phyloP scores from a whole-genome alignment of 2,329 filamentous ascomycete genomes.

The Sordariomycetes sp. region DNA sequence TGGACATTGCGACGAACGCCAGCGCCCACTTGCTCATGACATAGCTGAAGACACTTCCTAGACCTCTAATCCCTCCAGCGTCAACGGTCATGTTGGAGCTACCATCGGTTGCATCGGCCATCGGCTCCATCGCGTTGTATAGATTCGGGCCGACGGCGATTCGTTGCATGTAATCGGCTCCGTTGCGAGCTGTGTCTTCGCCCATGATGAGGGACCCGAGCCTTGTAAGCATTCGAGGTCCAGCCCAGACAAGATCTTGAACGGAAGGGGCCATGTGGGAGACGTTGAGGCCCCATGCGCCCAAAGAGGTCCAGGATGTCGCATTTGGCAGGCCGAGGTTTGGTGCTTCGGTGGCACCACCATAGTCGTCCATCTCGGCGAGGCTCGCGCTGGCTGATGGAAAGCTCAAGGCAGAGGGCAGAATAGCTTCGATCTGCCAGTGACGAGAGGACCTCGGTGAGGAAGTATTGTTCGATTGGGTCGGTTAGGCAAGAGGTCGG shows the following conservation, averaged over 20 bases:
- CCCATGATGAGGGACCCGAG: slow-evolving; percentile 55
- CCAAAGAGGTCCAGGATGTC: slow-evolving; percentile 18
- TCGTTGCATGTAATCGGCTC: slow-evolving; percentile 6
- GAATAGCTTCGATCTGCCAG: too few relatives aligned
- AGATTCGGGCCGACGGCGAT: slow-evolving; percentile 12
- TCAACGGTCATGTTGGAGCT: slow-evolving; percentile 50
- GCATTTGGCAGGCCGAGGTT: slow-evolving; percentile 24
- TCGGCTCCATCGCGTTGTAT: slow-evolving; percentile 19
- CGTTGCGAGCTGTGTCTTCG: slow-evolving; percentile 46
- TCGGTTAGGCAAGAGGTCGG: too few relatives aligned
- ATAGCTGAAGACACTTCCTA: slow-evolving; percentile 85
- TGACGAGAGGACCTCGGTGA: too few relatives aligned
- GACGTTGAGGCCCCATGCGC: slow-evolving; percentile 46
- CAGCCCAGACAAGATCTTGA: slow-evolving; percentile 58
- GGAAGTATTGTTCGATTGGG: too few relatives aligned
- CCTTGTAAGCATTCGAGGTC: slow-evolving; percentile 62
- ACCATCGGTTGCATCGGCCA: slow-evolving; percentile 14
- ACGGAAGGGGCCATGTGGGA: slow-evolving; percentile 54
- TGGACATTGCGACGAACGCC: slow-evolving; percentile 74
- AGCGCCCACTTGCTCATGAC: slow-evolving; percentile 88
- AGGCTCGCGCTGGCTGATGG: too few relatives aligned
- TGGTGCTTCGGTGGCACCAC: slow-evolving; percentile 4
- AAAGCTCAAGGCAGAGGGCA: too few relatives aligned
- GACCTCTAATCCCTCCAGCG: slow-evolving; percentile 52
- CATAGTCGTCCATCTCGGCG: slow-evolving; percentile 1